Percentiles rank a stretch among this genome's conserved stretches.
Conservation (phyloP, 2,329 filamentous ascomycete species). For the Dryadomyces sulphureus region DNA sequence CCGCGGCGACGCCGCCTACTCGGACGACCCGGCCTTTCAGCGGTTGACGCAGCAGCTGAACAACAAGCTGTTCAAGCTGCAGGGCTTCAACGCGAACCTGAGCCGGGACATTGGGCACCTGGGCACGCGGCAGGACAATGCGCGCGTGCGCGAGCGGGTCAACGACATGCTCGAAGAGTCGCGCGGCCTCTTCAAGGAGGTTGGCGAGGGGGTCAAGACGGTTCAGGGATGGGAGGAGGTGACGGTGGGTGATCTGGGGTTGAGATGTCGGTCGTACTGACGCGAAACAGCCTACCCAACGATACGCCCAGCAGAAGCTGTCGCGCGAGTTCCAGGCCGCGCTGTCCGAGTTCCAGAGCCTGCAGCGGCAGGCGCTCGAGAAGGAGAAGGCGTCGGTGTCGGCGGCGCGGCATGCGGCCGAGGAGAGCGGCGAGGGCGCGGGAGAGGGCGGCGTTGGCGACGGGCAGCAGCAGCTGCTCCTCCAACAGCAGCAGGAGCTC, state of each 20-base stretch:
- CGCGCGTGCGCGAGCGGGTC: constrained; percentile 78
- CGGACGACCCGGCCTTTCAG: constrained; percentile 87
- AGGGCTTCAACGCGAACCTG: constrained; percentile 74
- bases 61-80: constrained; percentile 77
- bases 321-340: constrained; percentile 84
- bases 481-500: constrained; percentile 53
- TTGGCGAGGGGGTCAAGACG: constrained; percentile 87
- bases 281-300: constrained; percentile 62
- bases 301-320: constrained; percentile 90
- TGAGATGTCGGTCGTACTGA: neutral
- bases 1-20: constrained; percentile 50
- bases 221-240: constrained; percentile 77
- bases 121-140: constrained; percentile 82
- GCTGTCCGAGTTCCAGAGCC: constrained; percentile 76
- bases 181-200: constrained; percentile 72
- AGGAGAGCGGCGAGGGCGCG: constrained; percentile 30
- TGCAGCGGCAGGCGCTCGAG: constrained; percentile 83
- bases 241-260: constrained; percentile 39
- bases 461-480: constrained; percentile 34
- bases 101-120: constrained; percentile 73
- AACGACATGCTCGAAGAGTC: constrained; percentile 80
- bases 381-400: constrained; percentile 80
- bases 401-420: constrained; percentile 67
- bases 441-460: constrained; percentile 13
- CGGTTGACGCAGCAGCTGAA: constrained; percentile 69